Evolutionary conservation across 352 stramenopile genomes (phyloP), one percentile per base, ranked within the genome.

Genomic region (Phytopythium litorale): DNA sequence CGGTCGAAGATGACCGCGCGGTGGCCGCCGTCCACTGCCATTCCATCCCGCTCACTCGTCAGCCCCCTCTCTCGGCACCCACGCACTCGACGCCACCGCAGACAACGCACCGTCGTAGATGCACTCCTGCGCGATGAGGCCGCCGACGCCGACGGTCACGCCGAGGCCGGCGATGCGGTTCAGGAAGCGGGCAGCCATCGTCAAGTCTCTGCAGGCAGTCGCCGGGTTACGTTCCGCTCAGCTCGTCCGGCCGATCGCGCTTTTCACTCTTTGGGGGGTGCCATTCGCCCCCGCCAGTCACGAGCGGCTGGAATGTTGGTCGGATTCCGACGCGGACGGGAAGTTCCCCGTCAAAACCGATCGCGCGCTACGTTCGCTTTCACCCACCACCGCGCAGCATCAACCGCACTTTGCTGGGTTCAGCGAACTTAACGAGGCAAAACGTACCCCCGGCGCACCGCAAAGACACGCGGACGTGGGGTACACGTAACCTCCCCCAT

Each of bases 1-100:
- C 96, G 92, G 80, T 99, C 97, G 78, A 99, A 99, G 71, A 99
- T 98, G 50, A 99, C 97, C 45, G 97, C 98, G 38, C 97, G 90
- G 81, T 99, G 89, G 58, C 98, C 98, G 43, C 97, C 98, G 68
- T 99, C 97, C 33, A 99, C 98, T 97, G 53, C 48, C 30, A 54
- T 16, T 25, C 32, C 46, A 18, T 13, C 8, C 45, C 28, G 28
- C 7, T 32, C 1, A 6, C 23, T 23, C 32, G 23, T 58, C 40
- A 43, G 37, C 7, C 11, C 11, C 25, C 21, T 23, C 6, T 18
- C 48, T 54, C 28, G 9, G 37, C 30, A 13, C 16, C 37, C 4
- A 30, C 46, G 32, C 23, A 46, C 13, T 9, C 56, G 33, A 3
- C 18, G 0, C 15, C 50, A 13, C 8, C 9, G 25, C 40, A 52